phyloP scores from a whole-genome alignment of 2,329 filamentous ascomycete species.

The Cladobotryum protrusum region DNA sequence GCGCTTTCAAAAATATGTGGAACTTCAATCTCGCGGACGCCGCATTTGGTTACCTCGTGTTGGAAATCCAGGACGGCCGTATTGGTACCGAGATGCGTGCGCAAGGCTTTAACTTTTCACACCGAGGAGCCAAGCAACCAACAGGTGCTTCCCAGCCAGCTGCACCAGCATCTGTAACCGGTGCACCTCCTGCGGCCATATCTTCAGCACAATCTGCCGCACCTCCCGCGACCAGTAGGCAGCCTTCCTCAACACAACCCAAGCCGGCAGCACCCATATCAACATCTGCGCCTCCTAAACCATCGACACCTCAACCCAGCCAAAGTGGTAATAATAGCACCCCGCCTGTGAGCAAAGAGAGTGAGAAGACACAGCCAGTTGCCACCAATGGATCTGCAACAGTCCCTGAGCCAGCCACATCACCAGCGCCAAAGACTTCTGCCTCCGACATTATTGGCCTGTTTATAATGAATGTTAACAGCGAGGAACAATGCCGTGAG shows the following conservation, averaged over 20 bases:
- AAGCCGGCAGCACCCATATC: conserved; percentile 38
- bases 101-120: conserved; percentile 98
- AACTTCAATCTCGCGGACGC: conserved; percentile 98
- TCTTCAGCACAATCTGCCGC: conserved; percentile 28
- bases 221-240: conserved; percentile 28
- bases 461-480: conserved; percentile 82
- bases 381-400: conserved; percentile 48
- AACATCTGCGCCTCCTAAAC: conserved; percentile 30
- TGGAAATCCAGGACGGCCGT: conserved; percentile 90
- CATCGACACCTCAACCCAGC: conserved; percentile 44
- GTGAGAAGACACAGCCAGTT: conserved; percentile 46
- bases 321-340: conserved; percentile 32
- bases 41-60: conserved; percentile 89
- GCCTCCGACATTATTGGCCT: conserved; percentile 71
- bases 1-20: conserved; percentile 99
- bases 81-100: conserved; percentile 98
- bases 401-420: conserved; percentile 46
- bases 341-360: conserved; percentile 43
- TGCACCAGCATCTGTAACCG: not conserved
- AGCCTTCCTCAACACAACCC: conserved; percentile 31
- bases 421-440: conserved; percentile 53
- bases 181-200: not conserved
- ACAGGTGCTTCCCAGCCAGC: conserved; percentile 27
- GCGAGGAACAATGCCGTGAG: conserved; percentile 74
- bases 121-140: conserved; percentile 78